Conservation (phyloP, 768 basidiomycete species). For the Coprinellus micaceus region DNA sequence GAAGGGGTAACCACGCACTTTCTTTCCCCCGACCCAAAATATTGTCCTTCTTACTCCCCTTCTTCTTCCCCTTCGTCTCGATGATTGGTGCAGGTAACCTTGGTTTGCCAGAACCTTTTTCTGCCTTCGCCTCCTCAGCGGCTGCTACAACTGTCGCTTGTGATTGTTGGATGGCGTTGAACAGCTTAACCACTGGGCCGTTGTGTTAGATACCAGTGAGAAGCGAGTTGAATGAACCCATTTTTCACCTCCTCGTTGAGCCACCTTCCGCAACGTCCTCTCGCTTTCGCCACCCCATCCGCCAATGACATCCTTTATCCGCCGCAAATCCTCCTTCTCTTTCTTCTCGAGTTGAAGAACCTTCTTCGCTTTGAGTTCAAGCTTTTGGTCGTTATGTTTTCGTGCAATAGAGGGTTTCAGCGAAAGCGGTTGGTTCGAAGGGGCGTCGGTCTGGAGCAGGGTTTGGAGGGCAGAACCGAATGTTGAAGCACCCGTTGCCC, state of each 20-base stretch:
- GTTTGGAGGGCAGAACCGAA: constrained; percentile 76
- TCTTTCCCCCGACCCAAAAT: constrained; percentile 54
- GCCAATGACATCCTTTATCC: constrained; percentile 69
- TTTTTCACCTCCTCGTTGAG: constrained; percentile 72
- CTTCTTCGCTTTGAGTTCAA: constrained; percentile 69
- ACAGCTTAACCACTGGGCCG: constrained; percentile 69
- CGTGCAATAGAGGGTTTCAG: constrained; percentile 71
- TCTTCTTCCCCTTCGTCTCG: constrained; percentile 46
- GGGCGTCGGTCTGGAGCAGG: constrained; percentile 66
- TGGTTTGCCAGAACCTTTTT: constrained; percentile 71
- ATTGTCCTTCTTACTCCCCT: constrained; percentile 52
- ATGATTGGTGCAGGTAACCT: constrained; percentile 63
- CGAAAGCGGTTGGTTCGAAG: constrained; percentile 68
- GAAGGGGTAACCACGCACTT: constrained; percentile 31
- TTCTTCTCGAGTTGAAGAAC: constrained; percentile 68
- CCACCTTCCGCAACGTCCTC: constrained; percentile 75
- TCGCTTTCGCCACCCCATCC: constrained; percentile 89
- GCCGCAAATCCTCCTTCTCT: constrained; percentile 67
- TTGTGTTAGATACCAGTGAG: constrained; percentile 2
- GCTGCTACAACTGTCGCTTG: constrained; percentile 54
- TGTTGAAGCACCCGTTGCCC: constrained; percentile 69
- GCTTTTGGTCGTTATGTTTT: constrained; percentile 71
- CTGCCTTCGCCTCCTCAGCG: constrained; percentile 55
- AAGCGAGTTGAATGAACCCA: neutral
- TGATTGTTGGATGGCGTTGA: constrained; percentile 83